phyloP scores from a whole-genome alignment of 1,284 basidiomycete species.

The Thelephora terrestris region DNA sequence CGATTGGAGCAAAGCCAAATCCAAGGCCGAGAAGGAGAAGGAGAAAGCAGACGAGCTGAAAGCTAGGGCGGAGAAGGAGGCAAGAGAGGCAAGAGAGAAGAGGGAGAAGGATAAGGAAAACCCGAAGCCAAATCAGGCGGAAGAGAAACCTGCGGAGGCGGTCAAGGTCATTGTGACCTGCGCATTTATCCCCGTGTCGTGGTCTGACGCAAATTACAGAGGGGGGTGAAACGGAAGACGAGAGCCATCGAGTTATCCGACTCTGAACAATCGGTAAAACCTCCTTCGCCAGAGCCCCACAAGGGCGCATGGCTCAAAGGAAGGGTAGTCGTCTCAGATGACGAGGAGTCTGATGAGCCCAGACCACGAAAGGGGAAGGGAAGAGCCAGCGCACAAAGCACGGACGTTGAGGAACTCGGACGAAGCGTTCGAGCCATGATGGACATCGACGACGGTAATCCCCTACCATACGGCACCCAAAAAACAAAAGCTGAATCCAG shows the following conservation, averaged over 20 bases:
- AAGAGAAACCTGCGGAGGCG: constrained; percentile 8
- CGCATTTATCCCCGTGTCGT: neutral
- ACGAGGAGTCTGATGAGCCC: constrained; percentile 34
- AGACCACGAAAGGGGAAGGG: constrained; percentile 11
- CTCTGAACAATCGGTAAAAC: constrained; percentile 12
- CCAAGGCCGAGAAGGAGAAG: constrained; percentile 22
- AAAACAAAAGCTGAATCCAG: neutral
- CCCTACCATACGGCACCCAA: constrained; percentile 1
- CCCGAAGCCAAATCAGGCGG: constrained; percentile 3
- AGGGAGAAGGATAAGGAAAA: constrained; percentile 8
- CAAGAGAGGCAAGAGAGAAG: constrained; percentile 3
- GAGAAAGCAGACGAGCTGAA: constrained; percentile 12
- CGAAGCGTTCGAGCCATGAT: constrained; percentile 51
- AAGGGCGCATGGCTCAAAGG: constrained; percentile 25
- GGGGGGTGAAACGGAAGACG: constrained; percentile 43
- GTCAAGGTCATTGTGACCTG: constrained; percentile 10
- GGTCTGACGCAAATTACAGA: constrained; percentile 24
- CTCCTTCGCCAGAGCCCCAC: constrained; percentile 8
- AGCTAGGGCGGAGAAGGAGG: constrained; percentile 17
- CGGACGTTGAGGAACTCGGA: constrained; percentile 23
- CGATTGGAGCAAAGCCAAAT: constrained; percentile 55
- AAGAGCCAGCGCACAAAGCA: constrained; percentile 20
- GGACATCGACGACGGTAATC: constrained; percentile 63
- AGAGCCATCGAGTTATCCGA: constrained; percentile 1
- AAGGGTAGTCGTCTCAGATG: constrained; percentile 45